phyloP scores from a whole-genome alignment of 2,329 filamentous ascomycete genomes.

The Aspergillus hortae region DNA sequence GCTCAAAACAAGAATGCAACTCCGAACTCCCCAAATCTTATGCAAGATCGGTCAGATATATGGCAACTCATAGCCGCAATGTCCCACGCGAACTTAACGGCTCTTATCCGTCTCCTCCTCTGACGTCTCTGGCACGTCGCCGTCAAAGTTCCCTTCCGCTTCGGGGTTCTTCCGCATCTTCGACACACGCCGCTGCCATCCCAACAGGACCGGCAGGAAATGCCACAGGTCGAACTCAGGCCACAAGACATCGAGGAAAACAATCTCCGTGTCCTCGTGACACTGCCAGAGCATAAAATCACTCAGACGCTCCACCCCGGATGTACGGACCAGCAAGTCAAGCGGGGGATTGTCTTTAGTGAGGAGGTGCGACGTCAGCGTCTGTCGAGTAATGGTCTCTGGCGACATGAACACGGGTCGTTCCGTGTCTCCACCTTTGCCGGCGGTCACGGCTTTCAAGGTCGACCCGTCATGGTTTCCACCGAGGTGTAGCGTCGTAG shows the following conservation, averaged over 20 bases:
- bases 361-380: conserved; percentile 81
- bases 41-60: background rate
- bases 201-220: conserved; percentile 85
- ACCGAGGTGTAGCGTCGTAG: conserved; percentile 49
- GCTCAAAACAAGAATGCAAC: background rate
- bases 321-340: conserved; percentile 87
- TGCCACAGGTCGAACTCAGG: conserved; percentile 93
- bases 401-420: conserved; percentile 61
- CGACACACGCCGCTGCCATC: conserved; percentile 74
- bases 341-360: conserved; percentile 81
- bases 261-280: conserved; percentile 85
- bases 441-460: conserved; percentile 35
- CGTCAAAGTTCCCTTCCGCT: conserved; percentile 57
- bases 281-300: conserved; percentile 99
- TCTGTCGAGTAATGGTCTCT: conserved; percentile 80
- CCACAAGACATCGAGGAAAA: conserved; percentile 90
- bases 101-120: conserved; percentile 24
- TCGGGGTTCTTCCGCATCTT: conserved; percentile 59
- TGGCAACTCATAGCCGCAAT: conserved; percentile 13
- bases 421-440: conserved; percentile 22
- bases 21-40: background rate
- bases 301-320: conserved; percentile 85
- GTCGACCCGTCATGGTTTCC: conserved; percentile 28
- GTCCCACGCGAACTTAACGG: conserved; percentile 2
- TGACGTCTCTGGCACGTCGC: conserved; percentile 36